Evolutionary conservation across 805 yeast species (phyloP).

Genomic region (Candida chilensis): DNA sequence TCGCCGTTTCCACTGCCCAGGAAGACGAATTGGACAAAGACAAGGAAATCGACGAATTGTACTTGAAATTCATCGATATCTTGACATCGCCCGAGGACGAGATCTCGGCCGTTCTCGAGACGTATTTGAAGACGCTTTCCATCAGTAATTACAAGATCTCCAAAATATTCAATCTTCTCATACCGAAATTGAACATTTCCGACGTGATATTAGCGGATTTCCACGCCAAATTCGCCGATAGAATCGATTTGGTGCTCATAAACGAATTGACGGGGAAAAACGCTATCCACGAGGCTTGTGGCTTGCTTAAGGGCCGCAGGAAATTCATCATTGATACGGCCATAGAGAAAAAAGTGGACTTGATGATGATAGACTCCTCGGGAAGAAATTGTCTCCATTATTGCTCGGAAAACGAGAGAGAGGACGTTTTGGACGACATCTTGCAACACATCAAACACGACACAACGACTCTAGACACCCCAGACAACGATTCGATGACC

Average conservation of each 20-base stretch:
- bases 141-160: slow-evolving; percentile 27
- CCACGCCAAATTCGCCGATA: slow-evolving; percentile 26
- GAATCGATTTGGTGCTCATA: slow-evolving; percentile 51
- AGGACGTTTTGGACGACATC: slow-evolving; percentile 31
- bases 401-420: slow-evolving; percentile 53
- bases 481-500: slow-evolving; percentile 72
- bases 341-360: not conserved
- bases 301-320: not conserved
- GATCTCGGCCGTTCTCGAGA: not conserved
- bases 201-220: slow-evolving; percentile 50
- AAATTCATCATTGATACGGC: not conserved
- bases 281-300: slow-evolving; percentile 62
- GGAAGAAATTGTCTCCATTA: slow-evolving; percentile 85
- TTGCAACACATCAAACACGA: slow-evolving; percentile 27
- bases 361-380: slow-evolving; percentile 2
- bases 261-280: slow-evolving; percentile 72
- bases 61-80: not conserved
- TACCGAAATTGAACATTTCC: slow-evolving; percentile 55
- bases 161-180: slow-evolving; percentile 62
- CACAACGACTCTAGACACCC: slow-evolving; percentile 29
- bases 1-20: too few species aligned
- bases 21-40: not conserved
- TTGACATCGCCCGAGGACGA: slow-evolving; percentile 1
- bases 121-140: slow-evolving; percentile 7
- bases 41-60: not conserved